phyloP scores from a whole-genome alignment of 202 grass and related monocot genomes.

The Bolboschoenoplectus hybrid region DNA sequence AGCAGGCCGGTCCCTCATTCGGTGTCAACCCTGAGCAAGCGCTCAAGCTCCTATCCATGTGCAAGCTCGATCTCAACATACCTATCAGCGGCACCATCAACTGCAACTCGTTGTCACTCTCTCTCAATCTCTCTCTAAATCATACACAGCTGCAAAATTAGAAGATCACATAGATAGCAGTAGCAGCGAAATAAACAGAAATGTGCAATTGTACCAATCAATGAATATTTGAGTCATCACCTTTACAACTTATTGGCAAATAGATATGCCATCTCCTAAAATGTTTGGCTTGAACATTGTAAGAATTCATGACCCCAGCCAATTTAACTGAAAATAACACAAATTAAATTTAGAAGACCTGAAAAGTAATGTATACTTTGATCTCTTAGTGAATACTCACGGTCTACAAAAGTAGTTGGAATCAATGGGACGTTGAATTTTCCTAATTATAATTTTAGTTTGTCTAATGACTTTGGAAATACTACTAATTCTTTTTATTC shows the following conservation, averaged over 20 bases:
- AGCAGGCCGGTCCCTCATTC: constrained; percentile 56
- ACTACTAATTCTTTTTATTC: neutral
- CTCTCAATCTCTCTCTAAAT: neutral
- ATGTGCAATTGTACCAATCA: neutral
- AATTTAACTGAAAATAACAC: neutral
- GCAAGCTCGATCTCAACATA: constrained; percentile 53
- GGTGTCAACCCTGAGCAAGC: constrained; percentile 54
- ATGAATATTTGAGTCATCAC: neutral
- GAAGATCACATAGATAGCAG: neutral
- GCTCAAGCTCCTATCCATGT: constrained; percentile 37
- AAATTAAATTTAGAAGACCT: neutral
- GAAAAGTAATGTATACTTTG: neutral
- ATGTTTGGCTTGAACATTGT: neutral
- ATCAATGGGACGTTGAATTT: neutral
- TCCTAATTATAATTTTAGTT: neutral
- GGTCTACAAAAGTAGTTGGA: neutral
- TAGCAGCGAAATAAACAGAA: neutral
- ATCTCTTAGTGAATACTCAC: neutral
- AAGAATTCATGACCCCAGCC: neutral
- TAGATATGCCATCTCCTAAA: neutral
- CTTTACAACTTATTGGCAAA: neutral
- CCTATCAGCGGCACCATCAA: constrained; percentile 43
- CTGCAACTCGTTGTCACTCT: constrained; percentile 46
- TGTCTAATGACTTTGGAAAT: neutral
- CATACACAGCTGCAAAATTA: neutral